These are phyloP conservation scores for Tuber melanosporum DNA, from an alignment of 495 filamentous ascomycete species.

Conservation along the genomic window DNA sequence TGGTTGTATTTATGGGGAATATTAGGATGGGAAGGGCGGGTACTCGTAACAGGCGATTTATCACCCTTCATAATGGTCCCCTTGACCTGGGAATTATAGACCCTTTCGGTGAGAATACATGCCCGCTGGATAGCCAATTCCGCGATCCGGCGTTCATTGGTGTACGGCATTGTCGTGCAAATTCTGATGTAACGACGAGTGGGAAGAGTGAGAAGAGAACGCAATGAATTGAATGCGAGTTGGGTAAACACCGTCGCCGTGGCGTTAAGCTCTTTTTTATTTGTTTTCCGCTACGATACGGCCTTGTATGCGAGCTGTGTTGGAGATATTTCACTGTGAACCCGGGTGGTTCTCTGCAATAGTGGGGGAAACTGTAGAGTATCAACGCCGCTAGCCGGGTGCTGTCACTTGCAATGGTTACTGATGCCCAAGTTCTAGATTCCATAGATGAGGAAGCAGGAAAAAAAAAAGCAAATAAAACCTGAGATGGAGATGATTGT, in stretches of 20 bases:
- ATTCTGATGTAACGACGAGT: not conserved
- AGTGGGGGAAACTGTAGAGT: not conserved
- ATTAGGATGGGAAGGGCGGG: not conserved
- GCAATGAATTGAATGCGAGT: not conserved
- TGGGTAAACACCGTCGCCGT: not conserved
- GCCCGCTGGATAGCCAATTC: constrained; percentile 90
- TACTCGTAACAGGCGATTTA: constrained; percentile 82
- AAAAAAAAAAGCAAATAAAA: not conserved
- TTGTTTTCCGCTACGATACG: not conserved
- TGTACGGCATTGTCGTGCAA: constrained; percentile 53
- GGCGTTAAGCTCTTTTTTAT: not conserved
- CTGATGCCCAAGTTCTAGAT: not conserved
- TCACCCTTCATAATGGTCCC: constrained; percentile 91
- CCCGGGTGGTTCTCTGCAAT: not conserved
- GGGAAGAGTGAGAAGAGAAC: not conserved
- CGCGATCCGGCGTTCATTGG: constrained; percentile 75
- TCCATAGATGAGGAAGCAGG: not conserved
- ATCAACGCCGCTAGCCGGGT: not conserved
- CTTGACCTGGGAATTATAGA: constrained; percentile 88
- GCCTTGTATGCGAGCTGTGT: not conserved
- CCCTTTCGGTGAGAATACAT: constrained; percentile 76
- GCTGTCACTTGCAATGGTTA: not conserved
- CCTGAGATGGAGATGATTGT: not conserved
- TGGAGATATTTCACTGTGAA: not conserved
- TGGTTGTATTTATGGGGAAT: not conserved